phyloP scores from a whole-genome alignment of 1,284 basidiomycete species.

The Vanrija sp. region DNA sequence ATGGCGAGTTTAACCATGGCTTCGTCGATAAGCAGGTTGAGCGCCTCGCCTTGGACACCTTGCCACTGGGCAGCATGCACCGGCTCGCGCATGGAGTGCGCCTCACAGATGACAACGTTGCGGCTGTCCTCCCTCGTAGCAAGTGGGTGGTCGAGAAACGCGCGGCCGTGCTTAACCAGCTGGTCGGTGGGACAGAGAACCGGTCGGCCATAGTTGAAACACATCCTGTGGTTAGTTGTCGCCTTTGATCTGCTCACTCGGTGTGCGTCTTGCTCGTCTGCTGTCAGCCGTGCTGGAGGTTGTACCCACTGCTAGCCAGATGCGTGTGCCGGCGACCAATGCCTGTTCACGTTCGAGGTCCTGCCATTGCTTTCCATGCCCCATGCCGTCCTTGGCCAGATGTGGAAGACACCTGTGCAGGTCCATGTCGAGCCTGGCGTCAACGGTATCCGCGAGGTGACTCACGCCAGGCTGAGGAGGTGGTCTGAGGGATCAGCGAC shows the following conservation, averaged over 20 bases:
- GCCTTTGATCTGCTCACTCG: neutral
- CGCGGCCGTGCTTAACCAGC: slow-evolving; percentile 70
- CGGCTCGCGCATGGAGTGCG: too few relatives aligned
- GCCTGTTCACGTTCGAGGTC: neutral
- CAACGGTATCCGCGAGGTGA: neutral
- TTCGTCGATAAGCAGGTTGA: too few relatives aligned
- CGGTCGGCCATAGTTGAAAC: neutral
- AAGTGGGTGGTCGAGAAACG: slow-evolving; percentile 49
- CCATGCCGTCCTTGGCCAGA: slow-evolving; percentile 5
- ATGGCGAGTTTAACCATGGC: too few relatives aligned
- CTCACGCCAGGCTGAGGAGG: slow-evolving; percentile 19
- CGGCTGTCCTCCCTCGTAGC: too few relatives aligned
- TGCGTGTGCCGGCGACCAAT: neutral
- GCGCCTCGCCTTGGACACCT: too few relatives aligned
- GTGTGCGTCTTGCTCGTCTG: too few relatives aligned
- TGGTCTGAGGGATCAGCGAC: too few relatives aligned
- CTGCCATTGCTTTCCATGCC: too few relatives aligned
- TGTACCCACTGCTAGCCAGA: neutral
- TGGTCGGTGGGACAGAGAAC: slow-evolving; percentile 83
- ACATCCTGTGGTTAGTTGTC: too few relatives aligned
- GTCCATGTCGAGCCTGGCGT: slow-evolving; percentile 21
- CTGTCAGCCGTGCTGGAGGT: neutral
- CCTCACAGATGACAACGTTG: too few relatives aligned
- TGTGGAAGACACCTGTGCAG: slow-evolving; percentile 20
- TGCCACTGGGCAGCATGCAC: too few relatives aligned